Percentiles rank a stretch among this genome's conserved stretches.
Evolutionary conservation across 208 protist species (phyloP).

Genomic region (Balamuthia mandrillaris): DNA sequence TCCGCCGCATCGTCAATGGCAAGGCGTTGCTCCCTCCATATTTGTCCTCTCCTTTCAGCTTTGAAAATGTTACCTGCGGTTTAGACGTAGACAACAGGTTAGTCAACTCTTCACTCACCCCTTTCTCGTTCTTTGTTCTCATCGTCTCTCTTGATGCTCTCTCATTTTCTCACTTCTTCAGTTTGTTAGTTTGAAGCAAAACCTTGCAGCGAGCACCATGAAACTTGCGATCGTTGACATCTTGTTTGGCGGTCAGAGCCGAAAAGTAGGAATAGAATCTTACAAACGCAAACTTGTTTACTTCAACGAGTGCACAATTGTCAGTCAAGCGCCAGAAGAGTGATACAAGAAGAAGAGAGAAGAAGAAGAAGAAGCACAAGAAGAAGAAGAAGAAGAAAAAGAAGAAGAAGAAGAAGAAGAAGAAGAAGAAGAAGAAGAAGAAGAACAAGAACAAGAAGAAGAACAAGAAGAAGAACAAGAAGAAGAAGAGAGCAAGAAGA

Average conservation of each 20-base stretch:
- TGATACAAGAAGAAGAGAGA: no score
- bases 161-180: background rate
- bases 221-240: background rate
- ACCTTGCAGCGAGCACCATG: background rate
- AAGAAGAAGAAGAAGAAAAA: no score
- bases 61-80: background rate
- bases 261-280: conserved; percentile 14
- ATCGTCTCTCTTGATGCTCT: background rate
- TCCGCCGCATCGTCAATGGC: background rate
- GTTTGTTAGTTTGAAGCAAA: background rate
- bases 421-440: no score
- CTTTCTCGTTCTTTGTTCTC: background rate
- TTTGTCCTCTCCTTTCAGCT: background rate
- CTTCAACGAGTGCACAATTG: background rate
- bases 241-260: background rate
- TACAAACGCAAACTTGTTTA: conserved; percentile 27
- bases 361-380: background rate
- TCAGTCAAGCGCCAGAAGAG: background rate
- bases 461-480: no score
- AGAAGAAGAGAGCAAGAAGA: no score
- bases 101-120: no score
- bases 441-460: no score
- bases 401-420: no score
- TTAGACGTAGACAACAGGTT: no score
- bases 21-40: no score